These are phyloP conservation scores for Aspergillus chevalieri DNA, from an alignment of 2,329 filamentous ascomycete genomes.

Conservation along the genomic window DNA sequence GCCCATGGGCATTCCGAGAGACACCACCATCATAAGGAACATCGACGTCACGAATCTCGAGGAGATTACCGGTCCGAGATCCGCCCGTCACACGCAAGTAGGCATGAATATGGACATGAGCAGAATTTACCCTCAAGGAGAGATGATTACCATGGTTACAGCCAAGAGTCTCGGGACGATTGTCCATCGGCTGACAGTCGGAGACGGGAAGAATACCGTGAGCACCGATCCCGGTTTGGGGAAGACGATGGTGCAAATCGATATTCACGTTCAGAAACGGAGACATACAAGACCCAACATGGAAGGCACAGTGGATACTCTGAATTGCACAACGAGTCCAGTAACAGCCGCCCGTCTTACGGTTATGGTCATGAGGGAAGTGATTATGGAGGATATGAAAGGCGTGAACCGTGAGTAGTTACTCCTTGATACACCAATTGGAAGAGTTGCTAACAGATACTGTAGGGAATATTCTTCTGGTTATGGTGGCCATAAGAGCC, in stretches of 20 bases:
- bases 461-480: slow-evolving; percentile 15
- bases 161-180: not conserved
- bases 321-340: not conserved
- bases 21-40: not conserved
- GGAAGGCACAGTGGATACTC: not conserved
- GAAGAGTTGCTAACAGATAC: not conserved
- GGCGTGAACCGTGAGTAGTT: not conserved
- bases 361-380: not conserved
- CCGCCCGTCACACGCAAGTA: not conserved
- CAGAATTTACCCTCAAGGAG: not conserved
- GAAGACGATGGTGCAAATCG: not conserved
- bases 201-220: not conserved
- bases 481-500: slow-evolving; percentile 13
- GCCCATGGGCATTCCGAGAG: not conserved
- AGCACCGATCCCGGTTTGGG: not conserved
- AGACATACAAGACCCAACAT: not conserved
- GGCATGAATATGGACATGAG: not conserved
- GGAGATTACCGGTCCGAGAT: not conserved
- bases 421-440: not conserved
- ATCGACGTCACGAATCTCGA: not conserved
- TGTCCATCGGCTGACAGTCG: not conserved
- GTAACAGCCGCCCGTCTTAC: not conserved
- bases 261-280: not conserved
- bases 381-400: not conserved
- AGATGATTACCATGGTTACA: not conserved